These are phyloP conservation scores for Plectranthus barbatus DNA, from an alignment of 257 asterid species.

Conservation along the genomic window DNA sequence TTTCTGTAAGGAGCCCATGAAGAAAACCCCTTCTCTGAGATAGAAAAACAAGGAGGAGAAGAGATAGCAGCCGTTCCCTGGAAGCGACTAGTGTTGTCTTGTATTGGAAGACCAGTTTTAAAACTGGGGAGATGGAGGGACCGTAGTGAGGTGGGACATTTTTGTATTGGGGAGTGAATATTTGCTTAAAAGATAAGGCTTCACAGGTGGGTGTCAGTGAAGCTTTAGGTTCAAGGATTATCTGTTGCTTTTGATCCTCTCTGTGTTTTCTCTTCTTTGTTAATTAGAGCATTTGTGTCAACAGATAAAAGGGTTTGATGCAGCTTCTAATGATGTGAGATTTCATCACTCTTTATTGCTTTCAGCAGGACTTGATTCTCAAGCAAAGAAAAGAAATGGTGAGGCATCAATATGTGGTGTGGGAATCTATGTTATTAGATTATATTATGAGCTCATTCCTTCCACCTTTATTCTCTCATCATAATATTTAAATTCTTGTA, in stretches of 20 bases:
- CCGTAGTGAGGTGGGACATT: constrained; percentile 37
- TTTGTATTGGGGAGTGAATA: constrained; percentile 37
- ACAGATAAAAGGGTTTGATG: constrained; percentile 10
- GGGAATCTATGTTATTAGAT: neutral
- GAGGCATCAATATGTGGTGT: neutral
- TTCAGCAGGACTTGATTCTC: constrained; percentile 51
- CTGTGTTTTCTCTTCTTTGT: constrained; percentile 13
- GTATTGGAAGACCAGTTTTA: constrained; percentile 25
- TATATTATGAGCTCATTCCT: neutral
- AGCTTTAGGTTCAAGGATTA: constrained; percentile 65
- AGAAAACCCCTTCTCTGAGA: constrained; percentile 5
- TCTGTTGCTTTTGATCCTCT: constrained; percentile 28
- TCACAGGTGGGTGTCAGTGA: constrained; percentile 57
- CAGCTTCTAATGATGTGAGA: constrained; percentile 7
- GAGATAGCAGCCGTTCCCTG: constrained; percentile 2
- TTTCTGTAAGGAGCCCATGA: constrained; percentile 61
- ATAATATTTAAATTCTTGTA: neutral
- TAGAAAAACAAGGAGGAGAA: neutral
- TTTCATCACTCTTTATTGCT: constrained; percentile 23
- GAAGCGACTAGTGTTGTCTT: constrained; percentile 19
- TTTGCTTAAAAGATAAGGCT: constrained; percentile 92
- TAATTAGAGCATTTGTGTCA: constrained; percentile 12
- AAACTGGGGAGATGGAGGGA: constrained; percentile 27
- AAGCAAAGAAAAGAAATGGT: constrained; percentile 36
- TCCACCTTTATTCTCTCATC: neutral